A percentile compares a stretch with the other conserved stretches of the same genome.
Evolutionary conservation across 2,329 filamentous ascomycete genomes (phyloP).

Genomic region (Nemania serpens): DNA sequence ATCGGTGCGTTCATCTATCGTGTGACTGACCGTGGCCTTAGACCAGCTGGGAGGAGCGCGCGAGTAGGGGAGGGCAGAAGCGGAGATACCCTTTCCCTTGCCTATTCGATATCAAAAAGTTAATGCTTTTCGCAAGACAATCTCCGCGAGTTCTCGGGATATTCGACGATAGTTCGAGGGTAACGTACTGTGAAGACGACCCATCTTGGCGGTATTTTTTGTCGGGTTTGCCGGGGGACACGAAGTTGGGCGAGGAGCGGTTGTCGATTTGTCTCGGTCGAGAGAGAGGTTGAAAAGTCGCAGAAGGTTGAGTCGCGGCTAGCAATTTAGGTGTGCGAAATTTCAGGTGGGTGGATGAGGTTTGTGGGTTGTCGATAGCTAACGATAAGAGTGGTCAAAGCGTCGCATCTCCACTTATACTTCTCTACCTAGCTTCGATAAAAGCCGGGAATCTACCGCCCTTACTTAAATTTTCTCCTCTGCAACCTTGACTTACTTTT

Average conservation of each 20-base stretch:
- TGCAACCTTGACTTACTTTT: not conserved
- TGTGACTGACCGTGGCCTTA: constrained; percentile 74
- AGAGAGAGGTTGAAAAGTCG: constrained; percentile 20
- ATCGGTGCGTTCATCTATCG: not conserved
- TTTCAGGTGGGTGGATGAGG: constrained; percentile 23
- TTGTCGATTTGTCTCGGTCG: constrained; percentile 37
- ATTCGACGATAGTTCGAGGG: constrained; percentile 45
- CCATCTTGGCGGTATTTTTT: constrained; percentile 69
- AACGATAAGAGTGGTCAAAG: constrained; percentile 30
- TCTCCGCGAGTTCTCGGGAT: not conserved
- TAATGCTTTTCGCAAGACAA: constrained; percentile 4
- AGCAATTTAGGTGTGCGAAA: constrained; percentile 31
- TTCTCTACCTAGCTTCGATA: not conserved
- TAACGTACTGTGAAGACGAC: constrained; percentile 75
- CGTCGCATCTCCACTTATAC: constrained; percentile 2
- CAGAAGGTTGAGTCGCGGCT: constrained; percentile 29
- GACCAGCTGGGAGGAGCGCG: constrained; percentile 91
- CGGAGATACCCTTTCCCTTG: constrained; percentile 91
- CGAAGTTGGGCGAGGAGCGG: constrained; percentile 25
- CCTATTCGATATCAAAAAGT: constrained; percentile 16
- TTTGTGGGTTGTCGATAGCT: constrained; percentile 35
- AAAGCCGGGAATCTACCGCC: constrained; percentile 26
- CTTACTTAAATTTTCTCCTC: not conserved
- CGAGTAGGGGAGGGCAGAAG: constrained; percentile 96
- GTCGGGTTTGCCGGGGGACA: constrained; percentile 24